These are phyloP conservation scores for Rhinocladiella mackenziei DNA, from an alignment of 2,329 filamentous ascomycete species.

Conservation along the genomic window DNA sequence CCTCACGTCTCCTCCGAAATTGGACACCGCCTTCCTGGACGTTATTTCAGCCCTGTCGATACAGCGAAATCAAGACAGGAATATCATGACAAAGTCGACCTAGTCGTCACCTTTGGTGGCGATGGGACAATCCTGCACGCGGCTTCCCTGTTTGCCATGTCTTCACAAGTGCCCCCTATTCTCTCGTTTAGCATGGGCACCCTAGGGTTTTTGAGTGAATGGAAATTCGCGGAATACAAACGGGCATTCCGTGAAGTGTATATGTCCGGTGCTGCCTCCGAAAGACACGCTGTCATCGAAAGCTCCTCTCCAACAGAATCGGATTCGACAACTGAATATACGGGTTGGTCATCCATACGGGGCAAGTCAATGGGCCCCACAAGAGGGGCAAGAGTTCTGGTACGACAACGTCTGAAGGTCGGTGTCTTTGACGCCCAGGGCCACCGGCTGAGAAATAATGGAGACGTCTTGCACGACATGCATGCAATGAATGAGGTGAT, in stretches of 20 bases:
- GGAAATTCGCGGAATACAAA: slow-evolving; percentile 92
- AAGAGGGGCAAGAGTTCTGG: slow-evolving; percentile 72
- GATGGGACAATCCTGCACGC: slow-evolving; percentile 88
- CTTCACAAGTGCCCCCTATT: slow-evolving; percentile 78
- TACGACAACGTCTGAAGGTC: slow-evolving; percentile 82
- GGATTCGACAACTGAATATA: slow-evolving; percentile 29
- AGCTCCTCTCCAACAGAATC: slow-evolving; percentile 37
- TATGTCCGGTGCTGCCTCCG: slow-evolving; percentile 64
- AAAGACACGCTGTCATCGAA: slow-evolving; percentile 44
- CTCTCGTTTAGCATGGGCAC: slow-evolving; percentile 97
- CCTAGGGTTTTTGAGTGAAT: slow-evolving; percentile 89
- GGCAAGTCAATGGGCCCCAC: slow-evolving; percentile 77
- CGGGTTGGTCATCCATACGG: slow-evolving; percentile 67
- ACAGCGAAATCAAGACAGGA: slow-evolving; percentile 5
- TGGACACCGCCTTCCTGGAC: slow-evolving; percentile 44
- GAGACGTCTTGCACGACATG: slow-evolving; percentile 42
- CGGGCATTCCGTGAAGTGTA: slow-evolving; percentile 88
- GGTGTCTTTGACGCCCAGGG: slow-evolving; percentile 73
- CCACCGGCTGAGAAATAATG: slow-evolving; percentile 35
- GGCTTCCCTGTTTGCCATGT: slow-evolving; percentile 78
- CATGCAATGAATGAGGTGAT: slow-evolving; percentile 93
- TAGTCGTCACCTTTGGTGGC: slow-evolving; percentile 85
- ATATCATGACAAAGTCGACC: slow-evolving; percentile 74
- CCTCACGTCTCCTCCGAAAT: slow-evolving; percentile 67
- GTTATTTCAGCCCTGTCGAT: slow-evolving; percentile 13